Evolutionary conservation across 2,329 filamentous ascomycete species (phyloP).

Genomic region (Trichophyton benhamiae): DNA sequence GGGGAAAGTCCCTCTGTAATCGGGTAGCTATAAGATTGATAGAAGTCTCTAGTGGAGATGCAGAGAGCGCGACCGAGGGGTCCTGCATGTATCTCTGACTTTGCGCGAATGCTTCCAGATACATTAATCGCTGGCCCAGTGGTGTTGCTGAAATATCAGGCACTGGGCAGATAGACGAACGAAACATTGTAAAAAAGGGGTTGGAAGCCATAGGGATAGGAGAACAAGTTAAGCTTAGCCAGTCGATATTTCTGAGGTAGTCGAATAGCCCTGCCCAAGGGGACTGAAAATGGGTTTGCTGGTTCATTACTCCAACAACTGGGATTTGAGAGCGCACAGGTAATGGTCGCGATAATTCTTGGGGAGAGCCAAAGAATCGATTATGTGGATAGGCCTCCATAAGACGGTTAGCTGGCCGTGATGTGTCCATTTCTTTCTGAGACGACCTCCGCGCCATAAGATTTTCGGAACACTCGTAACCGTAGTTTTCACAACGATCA

Average conservation of each 20-base stretch:
- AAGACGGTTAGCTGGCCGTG: constrained; percentile 6
- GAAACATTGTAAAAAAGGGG: constrained; percentile 14
- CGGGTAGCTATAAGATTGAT: constrained; percentile 12
- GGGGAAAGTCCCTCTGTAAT: constrained; percentile 13
- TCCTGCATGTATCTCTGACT: constrained; percentile 14
- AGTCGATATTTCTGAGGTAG: constrained; percentile 14
- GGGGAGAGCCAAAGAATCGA: constrained; percentile 10
- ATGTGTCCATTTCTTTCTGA: constrained; percentile 13
- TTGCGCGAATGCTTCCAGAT: constrained; percentile 12
- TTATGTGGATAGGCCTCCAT: constrained; percentile 7
- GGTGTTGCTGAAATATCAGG: constrained; percentile 12
- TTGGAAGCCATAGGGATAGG: constrained; percentile 7
- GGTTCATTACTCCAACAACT: constrained; percentile 3
- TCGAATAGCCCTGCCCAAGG: constrained; percentile 14
- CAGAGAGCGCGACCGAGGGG: constrained; percentile 1
- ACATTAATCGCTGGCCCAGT: constrained; percentile 15
- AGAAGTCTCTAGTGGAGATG: constrained; percentile 7
- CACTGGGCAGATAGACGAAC: constrained; percentile 13
- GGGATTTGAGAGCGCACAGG: constrained; percentile 5
- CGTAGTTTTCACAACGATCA: constrained; percentile 15
- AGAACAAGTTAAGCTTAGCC: constrained; percentile 12
- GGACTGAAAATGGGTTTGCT: constrained; percentile 7
- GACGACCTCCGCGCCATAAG: constrained; percentile 14
- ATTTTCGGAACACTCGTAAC: constrained; percentile 16
- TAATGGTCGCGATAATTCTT: constrained; percentile 7